Conservation (phyloP, 2,329 filamentous ascomycete genomes). For the Colletotrichum neosansevieriae region DNA sequence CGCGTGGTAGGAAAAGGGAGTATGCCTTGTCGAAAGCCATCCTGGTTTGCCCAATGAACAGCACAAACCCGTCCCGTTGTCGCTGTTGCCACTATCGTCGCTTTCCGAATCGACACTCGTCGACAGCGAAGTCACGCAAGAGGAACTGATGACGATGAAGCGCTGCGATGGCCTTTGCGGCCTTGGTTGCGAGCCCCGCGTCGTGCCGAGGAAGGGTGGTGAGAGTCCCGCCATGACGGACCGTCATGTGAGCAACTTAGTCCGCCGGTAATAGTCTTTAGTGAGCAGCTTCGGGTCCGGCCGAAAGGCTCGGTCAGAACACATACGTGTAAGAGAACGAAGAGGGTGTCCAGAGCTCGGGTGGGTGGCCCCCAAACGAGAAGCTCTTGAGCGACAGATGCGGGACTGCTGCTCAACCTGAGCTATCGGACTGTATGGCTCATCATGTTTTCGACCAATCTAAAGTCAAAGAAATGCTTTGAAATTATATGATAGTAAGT, state of each 20-base stretch:
- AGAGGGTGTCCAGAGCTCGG: not conserved
- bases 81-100: not conserved
- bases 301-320: conserved; percentile 19
- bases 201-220: conserved; percentile 13
- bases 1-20: not conserved
- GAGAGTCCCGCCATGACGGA: conserved; percentile 25
- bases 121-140: not conserved
- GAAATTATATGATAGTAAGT: conserved; percentile 9
- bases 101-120: conserved; percentile 12
- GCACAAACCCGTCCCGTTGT: not conserved
- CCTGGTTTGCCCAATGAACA: conserved; percentile 13
- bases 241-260: conserved; percentile 31
- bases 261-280: conserved; percentile 12
- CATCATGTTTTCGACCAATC: conserved; percentile 19
- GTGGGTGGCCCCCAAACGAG: conserved; percentile 3
- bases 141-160: conserved; percentile 7
- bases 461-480: conserved; percentile 10
- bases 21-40: conserved; percentile 19
- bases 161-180: conserved; percentile 1
- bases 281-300: conserved; percentile 27
- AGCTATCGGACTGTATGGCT: conserved; percentile 7
- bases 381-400: conserved; percentile 1
- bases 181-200: conserved; percentile 5
- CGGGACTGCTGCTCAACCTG: not conserved
- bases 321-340: not conserved